phyloP scores from a whole-genome alignment of 1,284 basidiomycete species.

The Leccinum ponderosum region DNA sequence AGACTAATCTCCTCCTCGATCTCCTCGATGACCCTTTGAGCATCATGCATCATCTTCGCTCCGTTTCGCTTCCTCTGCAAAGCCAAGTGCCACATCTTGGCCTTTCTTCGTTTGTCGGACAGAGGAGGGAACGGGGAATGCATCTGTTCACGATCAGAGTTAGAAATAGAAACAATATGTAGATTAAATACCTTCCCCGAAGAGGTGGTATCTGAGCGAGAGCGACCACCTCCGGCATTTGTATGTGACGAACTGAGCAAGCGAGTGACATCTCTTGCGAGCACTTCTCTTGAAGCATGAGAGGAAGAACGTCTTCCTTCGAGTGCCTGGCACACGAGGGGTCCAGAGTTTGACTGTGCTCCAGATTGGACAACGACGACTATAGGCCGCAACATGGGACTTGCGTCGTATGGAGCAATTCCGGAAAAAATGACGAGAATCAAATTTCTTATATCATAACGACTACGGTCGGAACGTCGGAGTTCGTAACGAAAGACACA shows the following conservation, averaged over 20 bases:
- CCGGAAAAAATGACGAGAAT: not conserved
- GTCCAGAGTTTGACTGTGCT: not conserved
- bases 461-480: not conserved
- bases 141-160: not conserved
- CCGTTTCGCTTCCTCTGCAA: not conserved
- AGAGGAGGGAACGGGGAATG: not conserved
- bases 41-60: constrained; percentile 1
- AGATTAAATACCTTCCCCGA: not conserved
- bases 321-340: not conserved
- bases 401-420: no score
- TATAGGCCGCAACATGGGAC: not conserved
- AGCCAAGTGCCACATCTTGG: not conserved
- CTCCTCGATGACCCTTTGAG: not conserved
- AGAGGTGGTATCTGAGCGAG: not conserved
- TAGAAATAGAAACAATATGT: not conserved
- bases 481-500: not conserved
- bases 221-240: not conserved
- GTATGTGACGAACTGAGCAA: not conserved
- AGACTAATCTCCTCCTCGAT: not conserved
- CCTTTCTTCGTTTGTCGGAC: constrained; percentile 3
- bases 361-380: not conserved
- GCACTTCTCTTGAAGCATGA: not conserved
- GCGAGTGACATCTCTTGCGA: not conserved
- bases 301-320: not conserved
- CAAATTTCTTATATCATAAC: not conserved